Evolutionary conservation across 345 rosid genomes (phyloP).

Genomic region (Citrus maxima): DNA sequence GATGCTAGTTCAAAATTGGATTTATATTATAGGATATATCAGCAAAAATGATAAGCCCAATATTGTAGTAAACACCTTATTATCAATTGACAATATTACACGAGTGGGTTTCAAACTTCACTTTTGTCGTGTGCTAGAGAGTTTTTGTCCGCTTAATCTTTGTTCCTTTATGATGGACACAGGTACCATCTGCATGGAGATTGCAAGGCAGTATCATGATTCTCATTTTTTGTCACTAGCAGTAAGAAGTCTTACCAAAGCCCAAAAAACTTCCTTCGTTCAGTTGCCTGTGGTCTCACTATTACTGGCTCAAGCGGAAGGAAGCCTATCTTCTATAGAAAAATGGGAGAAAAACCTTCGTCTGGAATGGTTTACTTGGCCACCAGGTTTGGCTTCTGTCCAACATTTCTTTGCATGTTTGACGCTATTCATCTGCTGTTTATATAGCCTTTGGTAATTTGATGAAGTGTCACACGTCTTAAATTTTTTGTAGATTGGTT

Average conservation of each 20-base stretch:
- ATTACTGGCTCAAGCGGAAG: constrained; percentile 86
- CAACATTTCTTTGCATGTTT: constrained; percentile 1
- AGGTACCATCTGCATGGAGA: constrained; percentile 70
- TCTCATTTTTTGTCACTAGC: constrained; percentile 56
- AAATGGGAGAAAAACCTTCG: constrained; percentile 80
- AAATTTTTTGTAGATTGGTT: neutral
- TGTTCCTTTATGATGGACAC: constrained; percentile 15
- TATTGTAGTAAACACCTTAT: neutral
- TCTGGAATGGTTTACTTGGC: constrained; percentile 88
- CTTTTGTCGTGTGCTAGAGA: neutral
- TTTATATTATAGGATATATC: neutral
- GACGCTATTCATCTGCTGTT: neutral
- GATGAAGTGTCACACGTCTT: neutral
- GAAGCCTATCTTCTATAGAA: constrained; percentile 72
- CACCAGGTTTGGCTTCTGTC: constrained; percentile 59
- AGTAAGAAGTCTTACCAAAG: constrained; percentile 59
- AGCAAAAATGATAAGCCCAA: neutral
- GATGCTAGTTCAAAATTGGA: neutral
- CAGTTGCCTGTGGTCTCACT: constrained; percentile 68
- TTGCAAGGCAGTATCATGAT: constrained; percentile 58
- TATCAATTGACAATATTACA: neutral
- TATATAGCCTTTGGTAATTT: neutral
- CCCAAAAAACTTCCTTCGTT: constrained; percentile 35
- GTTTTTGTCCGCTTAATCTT: neutral
- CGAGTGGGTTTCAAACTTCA: neutral